Conservation (phyloP, 108 stramenopile species). For the Fragilaria radians region DNA sequence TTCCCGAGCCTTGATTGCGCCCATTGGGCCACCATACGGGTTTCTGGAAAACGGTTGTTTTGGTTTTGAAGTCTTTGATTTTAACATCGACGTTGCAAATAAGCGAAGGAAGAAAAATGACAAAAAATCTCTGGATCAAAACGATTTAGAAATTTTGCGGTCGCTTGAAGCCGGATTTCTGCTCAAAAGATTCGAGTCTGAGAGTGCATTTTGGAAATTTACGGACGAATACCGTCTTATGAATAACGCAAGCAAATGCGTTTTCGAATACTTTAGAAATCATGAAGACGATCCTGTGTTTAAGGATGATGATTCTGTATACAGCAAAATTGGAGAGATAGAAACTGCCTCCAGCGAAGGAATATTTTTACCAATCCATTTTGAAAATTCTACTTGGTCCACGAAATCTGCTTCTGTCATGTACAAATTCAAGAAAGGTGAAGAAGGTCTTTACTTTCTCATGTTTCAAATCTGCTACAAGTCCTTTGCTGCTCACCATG, state of each 20-base stretch:
- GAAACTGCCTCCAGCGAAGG: slow-evolving; percentile 32
- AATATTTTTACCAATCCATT: slow-evolving; percentile 60
- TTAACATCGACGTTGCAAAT: slow-evolving; percentile 24
- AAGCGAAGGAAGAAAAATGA: slow-evolving; percentile 9
- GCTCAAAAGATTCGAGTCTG: slow-evolving; percentile 65
- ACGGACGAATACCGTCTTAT: slow-evolving; percentile 25
- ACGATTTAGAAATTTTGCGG: slow-evolving; percentile 20
- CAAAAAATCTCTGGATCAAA: neutral
- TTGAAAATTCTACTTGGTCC: slow-evolving; percentile 42
- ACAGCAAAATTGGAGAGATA: slow-evolving; percentile 22
- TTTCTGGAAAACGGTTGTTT: slow-evolving; percentile 74
- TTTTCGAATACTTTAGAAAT: slow-evolving; percentile 42
- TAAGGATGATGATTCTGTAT: slow-evolving; percentile 32
- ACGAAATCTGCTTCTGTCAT: slow-evolving; percentile 30
- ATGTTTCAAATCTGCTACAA: slow-evolving; percentile 79
- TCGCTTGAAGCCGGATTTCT: slow-evolving; percentile 57
- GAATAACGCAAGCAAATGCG: slow-evolving; percentile 44
- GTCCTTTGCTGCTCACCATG: neutral
- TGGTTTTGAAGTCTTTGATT: slow-evolving; percentile 74
- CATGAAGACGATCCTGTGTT: slow-evolving; percentile 37
- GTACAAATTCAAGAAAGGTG: slow-evolving; percentile 41
- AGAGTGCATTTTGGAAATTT: slow-evolving; percentile 51
- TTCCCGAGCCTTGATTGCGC: slow-evolving; percentile 58
- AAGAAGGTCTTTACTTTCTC: slow-evolving; percentile 87
- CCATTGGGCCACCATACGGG: slow-evolving; percentile 83